Evolutionary conservation across 2,329 filamentous ascomycete species (phyloP).

Genomic region (Atkinsonella texensis): DNA sequence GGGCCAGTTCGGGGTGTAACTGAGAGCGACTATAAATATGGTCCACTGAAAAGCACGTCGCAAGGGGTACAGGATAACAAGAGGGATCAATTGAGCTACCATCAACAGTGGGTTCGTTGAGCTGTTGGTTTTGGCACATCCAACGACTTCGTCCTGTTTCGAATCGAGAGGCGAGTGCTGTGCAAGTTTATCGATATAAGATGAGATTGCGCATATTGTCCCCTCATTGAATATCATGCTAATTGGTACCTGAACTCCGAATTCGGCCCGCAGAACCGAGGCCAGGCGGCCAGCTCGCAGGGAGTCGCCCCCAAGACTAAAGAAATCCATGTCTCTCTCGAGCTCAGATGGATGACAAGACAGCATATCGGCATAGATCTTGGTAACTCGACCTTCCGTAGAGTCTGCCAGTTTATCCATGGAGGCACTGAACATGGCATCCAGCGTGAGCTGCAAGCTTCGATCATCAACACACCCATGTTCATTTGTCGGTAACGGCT

Average conservation of each 20-base stretch:
- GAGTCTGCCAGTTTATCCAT: slow-evolving; percentile 13
- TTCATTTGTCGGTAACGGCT: slow-evolving; percentile 21
- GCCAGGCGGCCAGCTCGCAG: slow-evolving; percentile 39
- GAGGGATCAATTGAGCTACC: slow-evolving; percentile 36
- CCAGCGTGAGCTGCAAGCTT: slow-evolving; percentile 22
- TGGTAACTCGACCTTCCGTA: slow-evolving; percentile 26
- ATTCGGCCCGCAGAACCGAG: slow-evolving; percentile 36
- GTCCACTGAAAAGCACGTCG: slow-evolving; percentile 40
- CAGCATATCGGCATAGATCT: slow-evolving; percentile 34
- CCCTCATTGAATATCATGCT: slow-evolving; percentile 38
- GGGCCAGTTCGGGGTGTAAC: slow-evolving; percentile 25
- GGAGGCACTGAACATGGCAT: slow-evolving; percentile 12
- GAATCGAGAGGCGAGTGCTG: slow-evolving; percentile 3
- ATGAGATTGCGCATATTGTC: slow-evolving; percentile 28
- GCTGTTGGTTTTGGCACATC: slow-evolving; percentile 29
- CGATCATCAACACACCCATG: slow-evolving; percentile 22
- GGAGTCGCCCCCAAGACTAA: slow-evolving; percentile 41
- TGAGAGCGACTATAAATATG: slow-evolving; percentile 35
- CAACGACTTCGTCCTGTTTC: slow-evolving; percentile 13
- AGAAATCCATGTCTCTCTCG: slow-evolving; percentile 33
- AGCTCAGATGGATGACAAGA: slow-evolving; percentile 27
- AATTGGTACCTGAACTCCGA: slow-evolving; percentile 36
- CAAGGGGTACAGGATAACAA: slow-evolving; percentile 37
- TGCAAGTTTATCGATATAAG: slow-evolving; percentile 23
- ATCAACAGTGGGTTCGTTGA: slow-evolving; percentile 38